A percentile compares a stretch with the other conserved stretches of the same genome.
Evolutionary conservation across 768 basidiomycete species (phyloP).

Genomic region (Lanmaoa pseudosensibilis): DNA sequence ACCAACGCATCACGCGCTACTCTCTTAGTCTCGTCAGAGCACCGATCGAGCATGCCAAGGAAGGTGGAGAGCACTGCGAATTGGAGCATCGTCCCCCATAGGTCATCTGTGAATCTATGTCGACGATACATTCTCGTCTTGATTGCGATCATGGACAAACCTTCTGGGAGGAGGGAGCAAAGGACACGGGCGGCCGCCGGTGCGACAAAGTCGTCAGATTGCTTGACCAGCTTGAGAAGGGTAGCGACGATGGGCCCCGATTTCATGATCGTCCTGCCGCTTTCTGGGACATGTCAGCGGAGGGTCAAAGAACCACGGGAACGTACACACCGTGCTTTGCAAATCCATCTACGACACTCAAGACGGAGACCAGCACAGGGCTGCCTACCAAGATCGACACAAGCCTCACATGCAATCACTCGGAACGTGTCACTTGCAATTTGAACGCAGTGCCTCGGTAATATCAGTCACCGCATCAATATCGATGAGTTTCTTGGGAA

Average conservation of each 20-base stretch:
- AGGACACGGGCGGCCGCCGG: conserved; percentile 28
- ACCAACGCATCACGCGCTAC: conserved; percentile 12
- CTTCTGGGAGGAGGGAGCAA: conserved; percentile 25
- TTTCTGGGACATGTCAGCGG: neutral
- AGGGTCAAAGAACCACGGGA: neutral
- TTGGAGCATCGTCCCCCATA: conserved; percentile 20
- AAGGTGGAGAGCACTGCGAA: conserved; percentile 16
- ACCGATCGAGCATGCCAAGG: conserved; percentile 21
- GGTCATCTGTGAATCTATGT: conserved; percentile 14
- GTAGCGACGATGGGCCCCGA: conserved; percentile 3
- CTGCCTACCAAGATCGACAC: conserved; percentile 12
- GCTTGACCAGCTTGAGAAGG: conserved; percentile 21
- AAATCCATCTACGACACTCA: conserved; percentile 21
- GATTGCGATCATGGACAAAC: conserved; percentile 5
- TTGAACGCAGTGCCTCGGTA: conserved; percentile 12
- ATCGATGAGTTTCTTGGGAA: conserved; percentile 15
- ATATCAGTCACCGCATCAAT: conserved; percentile 21
- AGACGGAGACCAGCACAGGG: conserved; percentile 22
- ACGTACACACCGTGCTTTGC: conserved; percentile 11
- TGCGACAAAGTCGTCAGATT: conserved; percentile 31
- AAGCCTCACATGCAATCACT: neutral
- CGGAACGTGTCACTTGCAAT: conserved; percentile 8
- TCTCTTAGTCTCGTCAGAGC: conserved; percentile 22
- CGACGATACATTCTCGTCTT: no score
- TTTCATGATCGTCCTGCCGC: conserved; percentile 10